phyloP scores from a whole-genome alignment of 2,329 filamentous ascomycete genomes.

The Penicillium verrucosum region DNA sequence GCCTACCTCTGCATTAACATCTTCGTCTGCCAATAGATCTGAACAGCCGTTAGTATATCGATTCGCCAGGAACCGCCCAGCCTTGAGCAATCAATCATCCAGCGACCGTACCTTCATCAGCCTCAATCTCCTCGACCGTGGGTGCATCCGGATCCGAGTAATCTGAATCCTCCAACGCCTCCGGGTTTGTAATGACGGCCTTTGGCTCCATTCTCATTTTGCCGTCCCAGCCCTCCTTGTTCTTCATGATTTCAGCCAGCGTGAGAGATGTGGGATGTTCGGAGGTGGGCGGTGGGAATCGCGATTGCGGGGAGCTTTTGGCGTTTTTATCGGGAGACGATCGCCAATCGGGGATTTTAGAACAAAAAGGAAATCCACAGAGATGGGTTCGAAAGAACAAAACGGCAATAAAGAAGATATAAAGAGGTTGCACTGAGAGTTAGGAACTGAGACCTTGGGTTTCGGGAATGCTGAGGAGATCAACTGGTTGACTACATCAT shows the following conservation, averaged over 20 bases:
- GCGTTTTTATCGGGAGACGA: not conserved
- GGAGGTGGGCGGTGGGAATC: constrained; percentile 16
- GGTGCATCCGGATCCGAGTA: constrained; percentile 70
- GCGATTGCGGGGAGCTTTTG: constrained; percentile 27
- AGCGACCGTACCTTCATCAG: constrained; percentile 67
- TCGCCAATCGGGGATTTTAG: not conserved
- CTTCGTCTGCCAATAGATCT: constrained; percentile 60
- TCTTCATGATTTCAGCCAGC: constrained; percentile 33
- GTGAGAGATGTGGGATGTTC: constrained; percentile 8
- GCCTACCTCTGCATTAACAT: constrained; percentile 51
- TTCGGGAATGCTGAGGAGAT: not conserved
- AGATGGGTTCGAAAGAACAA: not conserved
- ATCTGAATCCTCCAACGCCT: constrained; percentile 78
- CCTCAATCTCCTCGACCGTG: constrained; percentile 69
- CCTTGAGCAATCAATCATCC: not conserved
- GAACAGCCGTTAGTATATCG: constrained; percentile 14
- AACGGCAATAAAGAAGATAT: not conserved
- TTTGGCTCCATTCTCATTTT: constrained; percentile 61
- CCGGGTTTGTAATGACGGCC: constrained; percentile 69
- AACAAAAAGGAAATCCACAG: not conserved
- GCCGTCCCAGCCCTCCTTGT: constrained; percentile 47
- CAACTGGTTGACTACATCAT: constrained; percentile 11
- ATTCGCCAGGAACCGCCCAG: not conserved
- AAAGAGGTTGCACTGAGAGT: not conserved
- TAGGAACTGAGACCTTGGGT: constrained; percentile 6